Evolutionary conservation across 306 rosid species (phyloP).

Genomic region (Acacia confusa): DNA sequence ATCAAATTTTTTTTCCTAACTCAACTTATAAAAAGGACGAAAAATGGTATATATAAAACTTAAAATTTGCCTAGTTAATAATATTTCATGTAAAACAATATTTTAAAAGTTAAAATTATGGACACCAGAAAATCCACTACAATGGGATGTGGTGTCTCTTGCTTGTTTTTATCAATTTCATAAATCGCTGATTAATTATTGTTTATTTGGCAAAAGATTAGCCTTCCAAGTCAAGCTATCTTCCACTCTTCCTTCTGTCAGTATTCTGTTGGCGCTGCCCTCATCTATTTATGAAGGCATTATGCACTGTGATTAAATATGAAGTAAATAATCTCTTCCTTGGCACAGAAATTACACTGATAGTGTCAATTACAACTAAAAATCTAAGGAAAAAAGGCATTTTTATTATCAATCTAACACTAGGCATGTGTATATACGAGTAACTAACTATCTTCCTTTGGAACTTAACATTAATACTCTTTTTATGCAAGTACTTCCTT

Average conservation of each 20-base stretch:
- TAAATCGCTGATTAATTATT: neutral
- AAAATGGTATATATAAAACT: too few species aligned
- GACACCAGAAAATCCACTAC: neutral
- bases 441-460: neutral
- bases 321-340: neutral
- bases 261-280: neutral
- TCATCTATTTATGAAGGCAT: neutral
- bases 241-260: neutral
- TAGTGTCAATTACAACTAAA: neutral
- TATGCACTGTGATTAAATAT: neutral
- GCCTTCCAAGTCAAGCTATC: neutral
- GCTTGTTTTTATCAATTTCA: neutral
- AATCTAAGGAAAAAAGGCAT: neutral
- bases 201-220: neutral
- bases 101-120: neutral
- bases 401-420: neutral
- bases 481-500: too few species aligned
- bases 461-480: neutral
- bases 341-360: neutral
- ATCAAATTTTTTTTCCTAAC: too few species aligned
- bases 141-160: too few species aligned
- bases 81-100: too few species aligned
- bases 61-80: too few species aligned
- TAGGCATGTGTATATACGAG: neutral
- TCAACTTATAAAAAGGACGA: too few species aligned